These are phyloP conservation scores for Microbotryomycetes sp. DNA, from an alignment of 1,284 basidiomycete genomes.

Conservation along the genomic window DNA sequence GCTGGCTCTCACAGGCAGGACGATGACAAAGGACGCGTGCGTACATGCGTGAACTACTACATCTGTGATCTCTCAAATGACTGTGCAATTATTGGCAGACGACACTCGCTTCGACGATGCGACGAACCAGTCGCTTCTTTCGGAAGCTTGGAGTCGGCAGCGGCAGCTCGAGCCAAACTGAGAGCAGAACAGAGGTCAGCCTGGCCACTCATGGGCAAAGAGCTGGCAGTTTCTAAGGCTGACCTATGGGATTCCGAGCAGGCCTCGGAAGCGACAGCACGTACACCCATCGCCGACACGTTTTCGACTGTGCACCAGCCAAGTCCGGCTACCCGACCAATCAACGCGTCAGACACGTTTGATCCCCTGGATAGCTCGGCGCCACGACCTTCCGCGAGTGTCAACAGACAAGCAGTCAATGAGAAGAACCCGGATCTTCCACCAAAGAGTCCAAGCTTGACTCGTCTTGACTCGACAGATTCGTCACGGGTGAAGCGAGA, in stretches of 20 bases:
- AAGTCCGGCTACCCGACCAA: not conserved
- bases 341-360: not conserved
- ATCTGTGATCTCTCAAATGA: not conserved
- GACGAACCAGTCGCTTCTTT: constrained; percentile 35
- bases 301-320: not conserved
- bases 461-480: not conserved
- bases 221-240: constrained; percentile 6
- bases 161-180: not conserved
- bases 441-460: not conserved
- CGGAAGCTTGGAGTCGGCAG: constrained; percentile 16
- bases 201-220: not conserved
- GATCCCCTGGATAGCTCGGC: not conserved
- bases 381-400: not conserved
- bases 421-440: not conserved
- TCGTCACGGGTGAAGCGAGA: too few relatives aligned
- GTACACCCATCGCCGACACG: not conserved
- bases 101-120: constrained; percentile 25
- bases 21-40: too few relatives aligned
- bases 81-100: not conserved
- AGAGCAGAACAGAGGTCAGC: not conserved
- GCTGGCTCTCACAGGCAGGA: too few relatives aligned
- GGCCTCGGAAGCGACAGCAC: not conserved
- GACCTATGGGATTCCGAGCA: not conserved
- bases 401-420: not conserved
- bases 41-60: too few relatives aligned